phyloP scores from a whole-genome alignment of 2,329 filamentous ascomycete species.

The Metarhizium anisopliae region DNA sequence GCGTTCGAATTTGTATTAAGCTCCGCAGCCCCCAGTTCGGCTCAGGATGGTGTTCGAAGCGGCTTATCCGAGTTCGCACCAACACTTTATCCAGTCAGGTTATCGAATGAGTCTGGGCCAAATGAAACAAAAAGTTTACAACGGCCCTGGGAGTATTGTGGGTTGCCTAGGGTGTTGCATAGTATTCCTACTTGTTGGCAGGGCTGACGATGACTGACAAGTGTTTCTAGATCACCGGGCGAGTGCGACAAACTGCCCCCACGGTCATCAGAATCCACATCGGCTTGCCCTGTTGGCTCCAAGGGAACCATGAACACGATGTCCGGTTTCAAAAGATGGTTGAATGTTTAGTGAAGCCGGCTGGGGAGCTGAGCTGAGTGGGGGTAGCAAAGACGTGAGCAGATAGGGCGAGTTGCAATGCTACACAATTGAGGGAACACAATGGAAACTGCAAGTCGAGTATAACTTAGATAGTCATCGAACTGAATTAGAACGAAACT shows the following conservation, averaged over 20 bases:
- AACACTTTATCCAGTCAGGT: neutral
- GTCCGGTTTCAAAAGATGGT: neutral
- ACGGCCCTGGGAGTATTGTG: neutral
- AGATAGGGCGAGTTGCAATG: neutral
- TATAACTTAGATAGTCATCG: too few relatives aligned
- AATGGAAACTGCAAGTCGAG: too few relatives aligned
- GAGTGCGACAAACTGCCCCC: neutral
- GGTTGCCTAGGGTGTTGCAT: neutral
- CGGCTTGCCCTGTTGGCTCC: neutral
- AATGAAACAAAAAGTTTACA: neutral
- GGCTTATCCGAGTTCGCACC: neutral
- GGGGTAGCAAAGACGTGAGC: neutral
- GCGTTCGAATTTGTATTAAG: neutral
- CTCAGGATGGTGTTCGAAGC: neutral
- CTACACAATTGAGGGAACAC: too few relatives aligned
- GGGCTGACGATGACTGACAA: neutral
- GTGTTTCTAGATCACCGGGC: neutral
- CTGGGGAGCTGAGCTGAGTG: neutral
- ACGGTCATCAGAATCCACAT: neutral
- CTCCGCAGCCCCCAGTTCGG: neutral
- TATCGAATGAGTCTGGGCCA: neutral
- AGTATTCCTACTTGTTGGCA: too few relatives aligned
- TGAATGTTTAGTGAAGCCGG: neutral
- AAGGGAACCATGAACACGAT: neutral
- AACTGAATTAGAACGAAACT: too few relatives aligned